Conservation (phyloP, 345 rosid genomes). For the Eucalyptus sp. region DNA sequence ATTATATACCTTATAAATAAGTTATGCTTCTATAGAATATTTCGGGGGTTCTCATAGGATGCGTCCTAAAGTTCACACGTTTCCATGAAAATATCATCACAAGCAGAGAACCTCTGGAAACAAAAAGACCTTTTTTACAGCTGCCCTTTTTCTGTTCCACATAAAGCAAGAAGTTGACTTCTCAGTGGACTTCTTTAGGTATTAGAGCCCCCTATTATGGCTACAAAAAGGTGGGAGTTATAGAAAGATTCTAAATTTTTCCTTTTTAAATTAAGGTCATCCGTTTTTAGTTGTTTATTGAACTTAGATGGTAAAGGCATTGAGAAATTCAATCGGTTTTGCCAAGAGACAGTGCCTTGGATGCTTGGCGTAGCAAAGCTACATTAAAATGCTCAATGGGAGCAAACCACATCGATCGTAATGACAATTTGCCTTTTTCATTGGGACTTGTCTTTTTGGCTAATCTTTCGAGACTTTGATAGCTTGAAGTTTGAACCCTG, state of each 20-base stretch:
- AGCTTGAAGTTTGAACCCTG: background rate
- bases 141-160: background rate
- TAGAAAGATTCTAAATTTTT: background rate
- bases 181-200: background rate
- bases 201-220: background rate
- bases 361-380: background rate
- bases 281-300: background rate
- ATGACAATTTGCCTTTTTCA: background rate
- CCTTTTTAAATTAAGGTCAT: background rate
- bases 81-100: background rate
- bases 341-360: background rate
- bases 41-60: background rate
- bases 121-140: background rate
- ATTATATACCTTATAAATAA: background rate
- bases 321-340: background rate
- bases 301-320: background rate
- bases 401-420: background rate
- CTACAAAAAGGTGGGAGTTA: background rate
- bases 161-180: background rate
- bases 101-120: background rate
- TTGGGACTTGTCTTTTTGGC: background rate
- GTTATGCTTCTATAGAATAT: background rate
- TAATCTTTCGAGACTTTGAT: background rate
- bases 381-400: background rate
- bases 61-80: background rate